A percentile compares a stretch with the other conserved stretches of the same genome.
These are phyloP conservation scores for Spencermartinsiella ligniputridi DNA, from an alignment of 1,139 yeast species.

Conservation along the genomic window DNA sequence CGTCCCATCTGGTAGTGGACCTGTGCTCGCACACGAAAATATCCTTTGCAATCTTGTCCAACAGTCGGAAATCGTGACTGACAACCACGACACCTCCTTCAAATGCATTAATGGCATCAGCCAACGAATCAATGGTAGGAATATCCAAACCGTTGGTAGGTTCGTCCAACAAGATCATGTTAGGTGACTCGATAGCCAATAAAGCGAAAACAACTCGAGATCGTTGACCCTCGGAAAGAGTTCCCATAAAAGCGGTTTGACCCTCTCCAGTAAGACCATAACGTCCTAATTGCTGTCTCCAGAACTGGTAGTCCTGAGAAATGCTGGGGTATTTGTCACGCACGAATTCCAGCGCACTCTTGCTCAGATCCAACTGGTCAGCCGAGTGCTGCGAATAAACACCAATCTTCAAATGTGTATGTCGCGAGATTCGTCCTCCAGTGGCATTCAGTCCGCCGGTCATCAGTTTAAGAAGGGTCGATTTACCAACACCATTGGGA, in stretches of 20 bases:
- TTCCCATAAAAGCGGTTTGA: conserved; percentile 98
- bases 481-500: conserved; percentile 99
- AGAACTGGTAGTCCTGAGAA: conserved; percentile 97
- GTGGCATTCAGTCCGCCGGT: conserved; percentile 90
- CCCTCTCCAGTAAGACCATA: conserved; percentile 99
- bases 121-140: conserved; percentile 95
- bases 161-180: conserved; percentile 92
- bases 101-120: conserved; percentile 90
- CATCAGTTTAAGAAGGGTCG: conserved; percentile 92
- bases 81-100: conserved; percentile 98
- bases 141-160: conserved; percentile 99
- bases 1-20: conserved; percentile 96
- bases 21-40: conserved; percentile 92
- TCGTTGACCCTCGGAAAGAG: conserved; percentile 98
- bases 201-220: conserved; percentile 97
- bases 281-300: conserved; percentile 98
- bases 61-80: conserved; percentile 97
- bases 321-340: conserved; percentile 85
- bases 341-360: conserved; percentile 92
- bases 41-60: conserved; percentile 96
- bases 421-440: conserved; percentile 92
- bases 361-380: conserved; percentile 93
- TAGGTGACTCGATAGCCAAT: conserved; percentile 91
- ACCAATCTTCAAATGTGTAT: conserved; percentile 96
- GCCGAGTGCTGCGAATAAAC: conserved; percentile 99